Evolutionary conservation across 2,329 filamentous ascomycete species (phyloP).

Genomic region (Catunica adiposa): DNA sequence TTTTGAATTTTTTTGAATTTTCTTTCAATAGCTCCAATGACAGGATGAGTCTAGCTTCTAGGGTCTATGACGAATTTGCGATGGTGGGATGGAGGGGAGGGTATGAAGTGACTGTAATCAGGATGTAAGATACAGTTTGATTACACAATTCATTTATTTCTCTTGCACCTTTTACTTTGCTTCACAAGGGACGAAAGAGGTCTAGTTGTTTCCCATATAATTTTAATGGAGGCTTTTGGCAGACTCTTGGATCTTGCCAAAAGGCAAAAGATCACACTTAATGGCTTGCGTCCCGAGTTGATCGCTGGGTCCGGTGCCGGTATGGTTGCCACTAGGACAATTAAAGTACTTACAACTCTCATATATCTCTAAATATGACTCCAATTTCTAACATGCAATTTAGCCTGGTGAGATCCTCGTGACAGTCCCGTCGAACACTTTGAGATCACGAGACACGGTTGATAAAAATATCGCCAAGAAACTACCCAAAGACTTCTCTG

Average conservation of each 20-base stretch:
- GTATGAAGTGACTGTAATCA: no score
- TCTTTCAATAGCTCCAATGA: no score
- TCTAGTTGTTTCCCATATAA: no score
- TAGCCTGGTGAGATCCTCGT: slow-evolving; percentile 39
- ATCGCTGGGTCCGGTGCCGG: slow-evolving; percentile 64
- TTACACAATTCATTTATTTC: no score
- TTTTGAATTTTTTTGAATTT: neutral
- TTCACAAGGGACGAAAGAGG: no score
- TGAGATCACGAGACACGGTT: slow-evolving; percentile 48
- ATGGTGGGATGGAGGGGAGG: no score
- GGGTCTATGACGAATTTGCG: no score
- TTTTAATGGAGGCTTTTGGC: slow-evolving; percentile 18
- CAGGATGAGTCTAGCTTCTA: no score
- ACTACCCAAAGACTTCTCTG: slow-evolving; percentile 37
- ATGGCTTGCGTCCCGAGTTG: slow-evolving; percentile 47
- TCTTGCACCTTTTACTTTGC: no score
- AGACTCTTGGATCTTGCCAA: slow-evolving; percentile 53
- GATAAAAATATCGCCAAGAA: slow-evolving; percentile 33
- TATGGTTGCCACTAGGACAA: slow-evolving; percentile 49
- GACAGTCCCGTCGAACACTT: slow-evolving; percentile 43
- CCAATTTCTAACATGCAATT: neutral
- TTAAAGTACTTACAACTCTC: slow-evolving; percentile 37
- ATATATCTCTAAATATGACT: neutral
- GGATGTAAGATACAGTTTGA: no score
- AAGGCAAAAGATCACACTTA: slow-evolving; percentile 45